Evolutionary conservation across 495 filamentous ascomycete species (phyloP), one percentile per base, ranked within the genome.

Genomic region (Aspergillus olivimuriae): DNA sequence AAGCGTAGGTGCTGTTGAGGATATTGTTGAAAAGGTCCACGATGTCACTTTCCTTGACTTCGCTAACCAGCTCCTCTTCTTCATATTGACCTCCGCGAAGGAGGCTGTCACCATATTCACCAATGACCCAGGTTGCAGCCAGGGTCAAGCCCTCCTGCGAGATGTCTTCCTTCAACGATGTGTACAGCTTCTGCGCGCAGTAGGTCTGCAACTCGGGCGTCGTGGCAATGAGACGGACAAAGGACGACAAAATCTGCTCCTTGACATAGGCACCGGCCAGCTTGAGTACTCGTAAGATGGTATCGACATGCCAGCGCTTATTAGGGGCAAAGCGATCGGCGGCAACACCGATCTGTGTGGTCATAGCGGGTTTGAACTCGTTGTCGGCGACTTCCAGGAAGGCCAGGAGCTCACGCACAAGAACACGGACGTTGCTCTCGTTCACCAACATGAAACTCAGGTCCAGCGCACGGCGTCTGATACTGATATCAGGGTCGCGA

Each of bases 401-500:
- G 8, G 92, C 87, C 18, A 98, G 75, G 26, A 98, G 66, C 55
- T 98, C 94, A 44, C 94, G 71, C 39, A 97, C 88, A 28, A 98
- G 75, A 18, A 96, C 85, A 21, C 94, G 83, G 19, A 97, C 89
- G 60, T 97, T 98, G 60, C 80, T 76, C 60, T 95, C 92, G 61
- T 97, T 96, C 70, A 98, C 95, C 37, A 98, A 73, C 21, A 94
- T 96, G 62, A 98, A 98, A 62, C 91, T 95, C 39, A 98, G 79
- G 57, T 98, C 92, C 4, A 98, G 80, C 16, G 92, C 92, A 57
- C 92, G 81, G 61, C 92, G 78, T 55, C 92, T 78, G 51, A 98
- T 98, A 65, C 89, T 95, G 61, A 98, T 97, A 71, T 98, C 92
- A n/a, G 94, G 92, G 62, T 98, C 92, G 47, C 94, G 79, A 37